These are phyloP conservation scores for Stemphylium vesicarium DNA, from an alignment of 2,329 filamentous ascomycete genomes.

Conservation along the genomic window DNA sequence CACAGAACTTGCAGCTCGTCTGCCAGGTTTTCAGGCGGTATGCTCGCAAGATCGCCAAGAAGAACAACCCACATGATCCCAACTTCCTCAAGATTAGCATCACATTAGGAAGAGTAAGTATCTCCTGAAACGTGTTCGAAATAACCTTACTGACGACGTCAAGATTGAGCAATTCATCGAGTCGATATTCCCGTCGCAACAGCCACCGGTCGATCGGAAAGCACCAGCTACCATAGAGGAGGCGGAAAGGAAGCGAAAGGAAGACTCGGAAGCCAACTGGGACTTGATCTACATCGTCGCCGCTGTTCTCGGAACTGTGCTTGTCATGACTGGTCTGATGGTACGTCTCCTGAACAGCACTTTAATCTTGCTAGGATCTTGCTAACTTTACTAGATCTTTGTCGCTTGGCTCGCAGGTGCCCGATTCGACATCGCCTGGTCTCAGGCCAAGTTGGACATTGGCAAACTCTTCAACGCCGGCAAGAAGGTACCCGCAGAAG, in stretches of 20 bases:
- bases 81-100: constrained; percentile 92
- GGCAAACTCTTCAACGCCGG: constrained; percentile 40
- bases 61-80: constrained; percentile 92
- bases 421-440: constrained; percentile 74
- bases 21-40: constrained; percentile 84
- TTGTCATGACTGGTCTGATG: constrained; percentile 77
- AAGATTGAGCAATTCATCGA: constrained; percentile 97
- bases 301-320: constrained; percentile 71
- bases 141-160: constrained; percentile 8
- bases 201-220: constrained; percentile 60
- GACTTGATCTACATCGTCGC: constrained; percentile 68
- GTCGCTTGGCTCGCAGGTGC: constrained; percentile 82
- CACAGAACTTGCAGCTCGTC: constrained; percentile 82
- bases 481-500: constrained; percentile 16
- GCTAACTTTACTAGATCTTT: constrained; percentile 64
- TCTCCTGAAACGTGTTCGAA: neutral
- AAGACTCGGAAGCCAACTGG: constrained; percentile 58
- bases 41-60: constrained; percentile 81
- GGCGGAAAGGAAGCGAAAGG: constrained; percentile 61
- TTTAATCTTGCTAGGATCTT: constrained; percentile 14
- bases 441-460: constrained; percentile 61
- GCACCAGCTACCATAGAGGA: constrained; percentile 58
- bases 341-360: constrained; percentile 59
- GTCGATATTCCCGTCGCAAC: constrained; percentile 85
- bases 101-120: constrained; percentile 78